Evolutionary conservation across 139 green algal genomes (phyloP), one percentile per base, ranked within the genome.

Genomic region (Closterium sp.): DNA sequence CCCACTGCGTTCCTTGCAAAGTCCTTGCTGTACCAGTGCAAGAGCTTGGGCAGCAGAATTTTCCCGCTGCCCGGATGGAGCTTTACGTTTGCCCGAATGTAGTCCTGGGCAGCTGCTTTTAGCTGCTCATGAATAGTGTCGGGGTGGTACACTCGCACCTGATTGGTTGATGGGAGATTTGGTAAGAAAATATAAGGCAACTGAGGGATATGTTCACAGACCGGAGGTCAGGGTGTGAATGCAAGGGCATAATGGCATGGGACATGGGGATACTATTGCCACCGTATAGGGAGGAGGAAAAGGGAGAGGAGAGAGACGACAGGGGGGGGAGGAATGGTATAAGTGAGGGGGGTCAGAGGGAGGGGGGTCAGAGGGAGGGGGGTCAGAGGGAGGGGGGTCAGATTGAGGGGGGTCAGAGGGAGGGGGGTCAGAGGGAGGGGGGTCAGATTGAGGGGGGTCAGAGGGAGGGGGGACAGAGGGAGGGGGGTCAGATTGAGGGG

Each of bases 21-120:
- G 17, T 91, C 89, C 38, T 91, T 91, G 31, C 32, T 45, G 31
- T 91, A 91, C 89, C 89, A 91, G 30, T 91, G 31, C 24, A 91
- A 42, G 17, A 91, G 73, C 89, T 91, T 91, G 34, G 89, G 89
- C 7, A 91, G 73, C 6, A 88, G 89, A 30, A 91, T 91, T 28
- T 91, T 91, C 31, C 84, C 30, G 2, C 86, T 92, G 85, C 70
- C 17, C 24, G 38, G 62, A 79, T 79, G 22, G 24, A 92, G 19
- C 24, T 29, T 30, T 22, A 92, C 42, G 11, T 85, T 29, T 42
- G n/a, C 62, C 70, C 27, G n/a, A 10, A 92, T 28, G 70, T 90
- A 92, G 2, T 92, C 90, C 24, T 45, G 70, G 13, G 38, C 45
- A 28, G 90, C 90, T 30, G n/a, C 34, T 30, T 90, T 84, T 2